Evolutionary conservation across 768 basidiomycete genomes (phyloP), one percentile per base, ranked within the genome.

Genomic region (Amyloporia xantha): DNA sequence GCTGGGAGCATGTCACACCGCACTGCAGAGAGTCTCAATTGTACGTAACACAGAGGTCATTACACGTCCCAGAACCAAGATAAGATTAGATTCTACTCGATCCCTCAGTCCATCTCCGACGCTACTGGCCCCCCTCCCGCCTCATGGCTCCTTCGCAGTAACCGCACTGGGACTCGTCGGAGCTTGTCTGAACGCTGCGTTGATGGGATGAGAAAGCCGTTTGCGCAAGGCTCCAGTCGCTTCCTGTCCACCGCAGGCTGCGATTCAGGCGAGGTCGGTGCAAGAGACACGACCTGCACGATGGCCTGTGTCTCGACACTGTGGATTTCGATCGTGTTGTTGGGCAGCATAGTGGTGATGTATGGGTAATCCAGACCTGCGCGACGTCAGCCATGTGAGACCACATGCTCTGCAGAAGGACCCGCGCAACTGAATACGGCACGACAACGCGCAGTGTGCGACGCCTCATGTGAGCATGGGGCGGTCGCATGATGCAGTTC

Each of bases 331-430:
- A 97, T 78, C 1, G 81, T 85, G 44, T 81, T 74, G 61, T 94
- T 82, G 2, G 84, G 80, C 3, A 96, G 73, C 3, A 96, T 74
- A 0, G 91, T 78, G 11, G 82, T 81, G 44, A 92, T 70, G 53
- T 87, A 84, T 3, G 90, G 92, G 55, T 83, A 81, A 62, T 96
- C 92, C 44, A 92, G 70, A 51, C 81, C 90, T 90, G 55, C 37
- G 20, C 27, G 17, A 20, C 27, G 17, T 28, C 28, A 36, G 17
- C 44, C 44, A 30, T 45, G 44, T 17, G 44, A 39, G 38, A n/a
- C 6, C 6, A 21, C 44, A 36, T n/a, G 28, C 12, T 15, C 9
- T 20, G 19, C 44, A 35, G 30, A 3, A 12, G 26, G n/a, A 5
- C 12, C 19, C 41, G 5, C 7, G 44, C 27, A 35, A 25, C 28